These are phyloP conservation scores for Clitopilus hobsonii DNA, from an alignment of 768 basidiomycete species.

Conservation along the genomic window DNA sequence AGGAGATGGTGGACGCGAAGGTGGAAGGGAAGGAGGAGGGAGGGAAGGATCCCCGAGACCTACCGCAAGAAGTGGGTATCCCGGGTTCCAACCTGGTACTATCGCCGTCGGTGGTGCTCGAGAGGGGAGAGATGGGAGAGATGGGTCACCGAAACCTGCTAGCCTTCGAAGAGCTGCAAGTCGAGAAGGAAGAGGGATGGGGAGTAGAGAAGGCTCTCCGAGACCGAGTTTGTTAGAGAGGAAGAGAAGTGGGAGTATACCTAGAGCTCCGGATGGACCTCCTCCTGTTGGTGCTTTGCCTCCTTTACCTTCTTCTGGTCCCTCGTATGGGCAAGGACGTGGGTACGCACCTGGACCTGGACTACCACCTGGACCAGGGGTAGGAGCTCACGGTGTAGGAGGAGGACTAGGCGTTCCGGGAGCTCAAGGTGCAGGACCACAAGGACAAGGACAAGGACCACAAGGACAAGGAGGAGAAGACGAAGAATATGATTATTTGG, in stretches of 20 bases:
- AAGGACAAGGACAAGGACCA: no score
- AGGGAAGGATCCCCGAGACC: not conserved
- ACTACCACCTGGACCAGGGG: no score
- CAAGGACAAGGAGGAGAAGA: constrained; percentile 28
- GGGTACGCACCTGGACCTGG: no score
- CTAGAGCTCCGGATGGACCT: constrained; percentile 12
- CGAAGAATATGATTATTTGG: constrained; percentile 56
- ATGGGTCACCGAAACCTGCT: not conserved
- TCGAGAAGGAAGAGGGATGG: constrained; percentile 6
- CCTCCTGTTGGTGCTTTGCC: constrained; percentile 8
- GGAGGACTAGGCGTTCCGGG: no score
- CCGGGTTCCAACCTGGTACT: no score
- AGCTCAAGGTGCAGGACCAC: not conserved
- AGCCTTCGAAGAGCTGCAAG: not conserved
- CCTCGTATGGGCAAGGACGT: not conserved
- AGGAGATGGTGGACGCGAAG: no score
- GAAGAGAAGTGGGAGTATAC: constrained; percentile 3
- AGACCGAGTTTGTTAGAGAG: constrained; percentile 1
- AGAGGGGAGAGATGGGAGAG: no score
- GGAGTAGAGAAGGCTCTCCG: constrained; percentile 12
- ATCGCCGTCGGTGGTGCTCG: no score
- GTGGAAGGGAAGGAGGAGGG: not conserved
- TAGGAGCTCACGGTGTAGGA: no score
- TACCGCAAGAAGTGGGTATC: not conserved
- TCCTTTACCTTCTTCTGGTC: constrained; percentile 7